Conservation (phyloP, 2,329 filamentous ascomycete genomes). For the Dothistroma pini region DNA sequence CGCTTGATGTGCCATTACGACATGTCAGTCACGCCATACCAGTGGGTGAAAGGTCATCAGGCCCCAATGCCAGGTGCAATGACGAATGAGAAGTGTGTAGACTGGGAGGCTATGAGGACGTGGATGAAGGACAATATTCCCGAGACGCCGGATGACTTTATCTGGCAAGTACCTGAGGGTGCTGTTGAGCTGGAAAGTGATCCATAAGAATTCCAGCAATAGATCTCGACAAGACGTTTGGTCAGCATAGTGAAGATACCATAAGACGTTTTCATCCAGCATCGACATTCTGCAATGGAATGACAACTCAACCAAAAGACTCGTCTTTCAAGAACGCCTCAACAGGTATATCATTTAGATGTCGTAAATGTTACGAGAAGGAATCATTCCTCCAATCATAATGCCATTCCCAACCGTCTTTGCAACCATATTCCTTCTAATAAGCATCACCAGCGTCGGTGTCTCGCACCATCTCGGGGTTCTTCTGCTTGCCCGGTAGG, state of each 20-base stretch:
- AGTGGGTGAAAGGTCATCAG: background rate
- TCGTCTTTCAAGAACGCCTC: background rate
- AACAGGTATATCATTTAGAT: background rate
- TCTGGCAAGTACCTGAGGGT: background rate
- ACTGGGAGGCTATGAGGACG: background rate
- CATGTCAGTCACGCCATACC: background rate
- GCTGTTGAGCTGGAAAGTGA: background rate
- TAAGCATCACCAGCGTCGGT: background rate
- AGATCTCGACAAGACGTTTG: background rate
- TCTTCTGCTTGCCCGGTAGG: background rate
- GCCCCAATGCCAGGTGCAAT: background rate
- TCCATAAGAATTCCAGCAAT: background rate
- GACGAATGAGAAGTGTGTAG: background rate
- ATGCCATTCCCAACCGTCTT: background rate
- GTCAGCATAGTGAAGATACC: background rate
- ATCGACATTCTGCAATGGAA: background rate
- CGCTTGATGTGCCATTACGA: constrained; percentile 2
- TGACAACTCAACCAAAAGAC: too few species aligned
- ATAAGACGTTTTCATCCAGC: background rate
- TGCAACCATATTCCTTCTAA: background rate
- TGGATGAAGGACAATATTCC: background rate
- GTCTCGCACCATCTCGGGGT: background rate
- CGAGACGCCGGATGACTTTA: background rate
- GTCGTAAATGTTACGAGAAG: background rate
- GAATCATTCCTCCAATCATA: background rate